A percentile compares a stretch with the other conserved stretches of the same genome.
These are phyloP conservation scores for Heliophila coronopifolia DNA, from an alignment of 441 rosid species.

Conservation along the genomic window DNA sequence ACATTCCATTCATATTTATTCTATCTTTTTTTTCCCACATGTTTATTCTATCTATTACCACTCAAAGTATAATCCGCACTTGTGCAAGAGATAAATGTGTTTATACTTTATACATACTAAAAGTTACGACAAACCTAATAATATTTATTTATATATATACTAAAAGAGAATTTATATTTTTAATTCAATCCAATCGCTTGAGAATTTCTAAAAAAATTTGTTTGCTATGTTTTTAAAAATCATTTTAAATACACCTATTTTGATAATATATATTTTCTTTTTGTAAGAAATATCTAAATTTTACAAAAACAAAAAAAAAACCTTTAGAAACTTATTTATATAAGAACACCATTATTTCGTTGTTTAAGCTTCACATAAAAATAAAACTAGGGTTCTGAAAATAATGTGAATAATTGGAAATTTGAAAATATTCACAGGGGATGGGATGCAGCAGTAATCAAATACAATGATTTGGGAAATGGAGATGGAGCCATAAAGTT, in stretches of 20 bases:
- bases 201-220: too few relatives aligned
- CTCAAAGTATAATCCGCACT: background rate
- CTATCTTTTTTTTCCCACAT: too few relatives aligned
- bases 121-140: background rate
- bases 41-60: slow-evolving; percentile 1
- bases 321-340: too few relatives aligned
- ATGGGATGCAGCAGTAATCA: slow-evolving; percentile 26
- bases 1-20: slow-evolving; percentile 13
- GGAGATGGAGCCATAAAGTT: slow-evolving; percentile 23
- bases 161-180: too few relatives aligned
- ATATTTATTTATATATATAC: background rate
- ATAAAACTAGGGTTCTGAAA: background rate
- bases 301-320: too few relatives aligned
- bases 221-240: too few relatives aligned
- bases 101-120: background rate
- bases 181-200: too few relatives aligned
- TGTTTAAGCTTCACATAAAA: background rate
- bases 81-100: background rate
- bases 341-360: too few relatives aligned
- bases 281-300: too few relatives aligned
- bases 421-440: slow-evolving; percentile 2
- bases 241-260: too few relatives aligned
- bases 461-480: slow-evolving; percentile 20
- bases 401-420: background rate
- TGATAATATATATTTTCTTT: too few relatives aligned